A percentile compares a stretch with the other conserved stretches of the same genome.
Conservation (phyloP, 805 yeast species). For the Helenozyma rhizophorensis region DNA sequence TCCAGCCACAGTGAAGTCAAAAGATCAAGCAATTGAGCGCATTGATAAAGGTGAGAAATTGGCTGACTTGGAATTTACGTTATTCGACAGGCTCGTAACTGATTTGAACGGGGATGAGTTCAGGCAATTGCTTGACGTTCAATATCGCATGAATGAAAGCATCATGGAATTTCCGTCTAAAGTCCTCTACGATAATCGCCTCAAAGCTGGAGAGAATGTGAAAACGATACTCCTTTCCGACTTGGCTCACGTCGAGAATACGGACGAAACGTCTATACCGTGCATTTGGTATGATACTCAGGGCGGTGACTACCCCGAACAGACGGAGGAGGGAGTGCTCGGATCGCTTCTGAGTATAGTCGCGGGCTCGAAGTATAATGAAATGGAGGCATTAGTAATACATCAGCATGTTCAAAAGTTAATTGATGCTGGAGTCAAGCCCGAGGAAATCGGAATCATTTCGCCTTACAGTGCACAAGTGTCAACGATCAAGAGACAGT, state of each 20-base stretch:
- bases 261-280: conserved; percentile 54
- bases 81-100: conserved; percentile 72
- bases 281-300: conserved; percentile 88
- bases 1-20: conserved; percentile 81
- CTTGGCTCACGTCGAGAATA: conserved; percentile 36
- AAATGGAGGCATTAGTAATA: conserved; percentile 67
- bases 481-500: conserved; percentile 43
- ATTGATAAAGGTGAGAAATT: conserved; percentile 24
- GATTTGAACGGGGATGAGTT: conserved; percentile 41
- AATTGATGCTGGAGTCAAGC: conserved; percentile 47
- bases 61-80: conserved; percentile 55
- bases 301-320: conserved; percentile 79
- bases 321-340: conserved; percentile 28
- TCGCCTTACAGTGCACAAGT: conserved; percentile 93
- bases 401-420: conserved; percentile 52
- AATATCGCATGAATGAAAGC: conserved; percentile 78
- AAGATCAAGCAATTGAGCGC: conserved; percentile 17
- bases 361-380: conserved; percentile 65
- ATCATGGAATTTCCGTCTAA: conserved; percentile 76
- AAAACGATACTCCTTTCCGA: conserved; percentile 50
- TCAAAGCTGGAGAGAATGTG: conserved; percentile 62
- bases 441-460: conserved; percentile 70
- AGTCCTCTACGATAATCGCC: conserved; percentile 56
- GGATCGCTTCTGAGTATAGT: conserved; percentile 7
- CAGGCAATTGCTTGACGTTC: conserved; percentile 62